A percentile compares a stretch with the other conserved stretches of the same genome.
These are phyloP conservation scores for Oryza meyeriana DNA, from an alignment of 176 grass and related monocot species.

Conservation along the genomic window DNA sequence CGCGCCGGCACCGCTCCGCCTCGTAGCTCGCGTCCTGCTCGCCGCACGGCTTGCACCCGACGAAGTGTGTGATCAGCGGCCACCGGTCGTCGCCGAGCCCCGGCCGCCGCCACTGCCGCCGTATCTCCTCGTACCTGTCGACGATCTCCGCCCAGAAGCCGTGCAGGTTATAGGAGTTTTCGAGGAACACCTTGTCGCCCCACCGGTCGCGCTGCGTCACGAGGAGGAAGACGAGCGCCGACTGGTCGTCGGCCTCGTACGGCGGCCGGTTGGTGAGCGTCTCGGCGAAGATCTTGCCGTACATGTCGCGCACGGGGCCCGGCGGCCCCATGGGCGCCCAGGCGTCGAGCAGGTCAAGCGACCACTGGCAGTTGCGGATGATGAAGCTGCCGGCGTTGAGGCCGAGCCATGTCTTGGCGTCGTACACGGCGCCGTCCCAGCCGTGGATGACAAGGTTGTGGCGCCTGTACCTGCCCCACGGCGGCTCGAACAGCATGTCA, in stretches of 20 bases:
- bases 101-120: constrained; percentile 30
- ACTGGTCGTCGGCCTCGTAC: constrained; percentile 98
- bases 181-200: constrained; percentile 59
- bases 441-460: constrained; percentile 87
- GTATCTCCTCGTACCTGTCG: constrained; percentile 76
- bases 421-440: constrained; percentile 63
- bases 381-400: constrained; percentile 86
- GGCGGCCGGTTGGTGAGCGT: constrained; percentile 52
- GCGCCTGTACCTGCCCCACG: constrained; percentile 50
- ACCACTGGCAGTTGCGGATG: constrained; percentile 93
- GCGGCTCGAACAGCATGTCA: constrained; percentile 91
- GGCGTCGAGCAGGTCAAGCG: constrained; percentile 74
- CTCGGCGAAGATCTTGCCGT: constrained; percentile 50
- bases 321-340: constrained; percentile 75
- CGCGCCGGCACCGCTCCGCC: constrained; percentile 36
- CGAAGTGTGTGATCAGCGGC: constrained; percentile 98
- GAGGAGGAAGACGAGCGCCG: constrained; percentile 83
- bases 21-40: constrained; percentile 54
- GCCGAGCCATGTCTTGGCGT: constrained; percentile 59
- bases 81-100: constrained; percentile 66
- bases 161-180: constrained; percentile 71
- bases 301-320: constrained; percentile 59
- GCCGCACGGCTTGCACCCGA: constrained; percentile 87
- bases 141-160: constrained; percentile 72
- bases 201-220: constrained; percentile 57